These are phyloP conservation scores for Knoxia roxburghii DNA, from an alignment of 257 asterid species.

Conservation along the genomic window DNA sequence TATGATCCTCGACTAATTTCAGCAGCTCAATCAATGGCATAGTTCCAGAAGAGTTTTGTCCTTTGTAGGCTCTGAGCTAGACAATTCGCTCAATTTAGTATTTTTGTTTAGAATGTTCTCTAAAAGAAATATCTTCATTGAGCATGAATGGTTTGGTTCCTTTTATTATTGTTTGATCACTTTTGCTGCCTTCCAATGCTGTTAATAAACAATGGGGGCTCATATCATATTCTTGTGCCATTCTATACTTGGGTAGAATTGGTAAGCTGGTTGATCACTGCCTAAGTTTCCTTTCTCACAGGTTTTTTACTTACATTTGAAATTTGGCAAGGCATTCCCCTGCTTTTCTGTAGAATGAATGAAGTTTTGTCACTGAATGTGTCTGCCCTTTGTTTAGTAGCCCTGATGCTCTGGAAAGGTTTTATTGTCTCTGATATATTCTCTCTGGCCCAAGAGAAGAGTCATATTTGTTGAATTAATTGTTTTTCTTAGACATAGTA, in stretches of 20 bases:
- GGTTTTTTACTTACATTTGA: not conserved
- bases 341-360: not conserved
- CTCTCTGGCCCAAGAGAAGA: too few relatives aligned
- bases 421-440: not conserved
- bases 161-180: not conserved
- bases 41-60: not conserved
- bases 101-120: not conserved
- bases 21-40: not conserved
- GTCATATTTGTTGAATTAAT: too few relatives aligned
- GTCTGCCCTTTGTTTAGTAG: not conserved
- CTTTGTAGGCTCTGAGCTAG: not conserved
- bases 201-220: too few relatives aligned
- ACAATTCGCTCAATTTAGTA: not conserved
- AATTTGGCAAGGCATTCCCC: not conserved
- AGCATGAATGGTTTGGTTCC: not conserved
- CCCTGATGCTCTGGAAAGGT: not conserved
- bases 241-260: too few relatives aligned
- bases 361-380: not conserved
- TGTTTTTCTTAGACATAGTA: too few relatives aligned
- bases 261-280: too few relatives aligned
- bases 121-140: not conserved
- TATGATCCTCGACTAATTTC: not conserved
- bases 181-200: not conserved
- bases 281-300: not conserved
- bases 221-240: too few relatives aligned